Evolutionary conservation across 2,329 filamentous ascomycete genomes (phyloP).

Genomic region (Sporothrix euskadiensis): DNA sequence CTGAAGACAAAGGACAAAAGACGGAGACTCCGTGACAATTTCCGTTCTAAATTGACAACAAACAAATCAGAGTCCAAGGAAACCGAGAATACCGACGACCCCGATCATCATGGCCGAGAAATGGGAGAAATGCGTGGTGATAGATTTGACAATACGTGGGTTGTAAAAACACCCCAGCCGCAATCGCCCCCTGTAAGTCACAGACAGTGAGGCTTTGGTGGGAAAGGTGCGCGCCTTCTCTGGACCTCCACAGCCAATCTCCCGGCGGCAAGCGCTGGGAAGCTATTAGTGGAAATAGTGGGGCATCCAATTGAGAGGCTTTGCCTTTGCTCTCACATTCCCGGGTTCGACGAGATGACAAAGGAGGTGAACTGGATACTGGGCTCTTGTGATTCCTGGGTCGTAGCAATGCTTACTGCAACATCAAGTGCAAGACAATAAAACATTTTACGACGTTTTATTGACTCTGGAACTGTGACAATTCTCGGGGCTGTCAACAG

Average conservation of each 20-base stretch:
- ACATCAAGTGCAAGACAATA: conserved; percentile 2
- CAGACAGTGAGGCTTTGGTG: background rate
- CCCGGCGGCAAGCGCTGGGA: conserved; percentile 13
- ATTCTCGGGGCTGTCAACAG: background rate
- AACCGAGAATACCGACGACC: background rate
- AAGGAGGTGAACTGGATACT: conserved; percentile 6
- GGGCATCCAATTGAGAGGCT: background rate
- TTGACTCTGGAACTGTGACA: background rate
- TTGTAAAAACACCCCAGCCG: background rate
- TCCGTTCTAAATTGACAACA: background rate
- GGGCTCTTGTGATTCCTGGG: background rate
- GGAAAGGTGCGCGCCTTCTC: background rate
- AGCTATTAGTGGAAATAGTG: background rate
- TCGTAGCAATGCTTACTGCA: background rate
- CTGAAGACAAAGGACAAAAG: background rate
- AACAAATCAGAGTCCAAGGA: background rate
- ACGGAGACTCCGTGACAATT: conserved; percentile 22
- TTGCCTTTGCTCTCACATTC: background rate
- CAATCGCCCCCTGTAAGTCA: background rate
- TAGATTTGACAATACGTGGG: conserved; percentile 3
- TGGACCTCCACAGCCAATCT: conserved; percentile 23
- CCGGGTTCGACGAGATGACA: conserved; percentile 5
- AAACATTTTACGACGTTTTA: conserved; percentile 2
- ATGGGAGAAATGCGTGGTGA: conserved; percentile 8
- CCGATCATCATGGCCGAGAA: conserved; percentile 1